Evolutionary conservation across 2,329 filamentous ascomycete genomes (phyloP), one percentile per base, ranked within the genome.

Genomic region (Diaporthe helianthi): DNA sequence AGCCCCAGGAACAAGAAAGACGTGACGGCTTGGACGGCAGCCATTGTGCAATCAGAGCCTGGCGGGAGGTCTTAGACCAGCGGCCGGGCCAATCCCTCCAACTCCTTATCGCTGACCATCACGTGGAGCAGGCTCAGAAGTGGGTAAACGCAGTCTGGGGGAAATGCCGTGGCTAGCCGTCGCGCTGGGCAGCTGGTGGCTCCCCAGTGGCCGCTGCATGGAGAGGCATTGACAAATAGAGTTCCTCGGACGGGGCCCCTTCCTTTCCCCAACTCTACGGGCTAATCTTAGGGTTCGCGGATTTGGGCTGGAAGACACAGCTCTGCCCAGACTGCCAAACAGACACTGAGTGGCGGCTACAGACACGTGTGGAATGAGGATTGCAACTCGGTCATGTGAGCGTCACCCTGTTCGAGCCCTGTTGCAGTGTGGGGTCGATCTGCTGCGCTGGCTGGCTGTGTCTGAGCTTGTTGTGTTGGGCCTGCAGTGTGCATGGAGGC

Each of bases 161-260:
- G 19, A 36, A 70, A 70, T 65, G 65, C 70, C 70, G 70, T 49
- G 51, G 51, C 41, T 71, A 71, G 70, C 70, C 70, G 69, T 63
- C 58, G 58, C 58, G 15, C 44, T 36, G 58, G 46, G 19, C 29
- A 29, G 41, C 29, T 49, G 44, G 52, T 26, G 36, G 54, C 29
- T 38, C 38, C 60, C 49, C 7, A 60, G 24, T 36, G 36, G 55
- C 24, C 33, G 19, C n/a, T 22, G 31, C n/a, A 29, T 33, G n/a
- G 44, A 29, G 36, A 47, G 60, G 44, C 22, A 65, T 60, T 65
- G 69, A 68, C 69, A 58, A 71, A 71, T 65, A 44, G 60, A 54
- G n/a, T 38, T 63, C 44, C 52, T 36, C 38, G n/a, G n/a, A 31
- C 36, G 36, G 36, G 19, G 26, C 58, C 47, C 47, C 38, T 65